Percentiles rank a stretch among this genome's conserved stretches.
These are phyloP conservation scores for Metschnikowia santaceciliae DNA, from an alignment of 805 yeast genomes.

Conservation along the genomic window DNA sequence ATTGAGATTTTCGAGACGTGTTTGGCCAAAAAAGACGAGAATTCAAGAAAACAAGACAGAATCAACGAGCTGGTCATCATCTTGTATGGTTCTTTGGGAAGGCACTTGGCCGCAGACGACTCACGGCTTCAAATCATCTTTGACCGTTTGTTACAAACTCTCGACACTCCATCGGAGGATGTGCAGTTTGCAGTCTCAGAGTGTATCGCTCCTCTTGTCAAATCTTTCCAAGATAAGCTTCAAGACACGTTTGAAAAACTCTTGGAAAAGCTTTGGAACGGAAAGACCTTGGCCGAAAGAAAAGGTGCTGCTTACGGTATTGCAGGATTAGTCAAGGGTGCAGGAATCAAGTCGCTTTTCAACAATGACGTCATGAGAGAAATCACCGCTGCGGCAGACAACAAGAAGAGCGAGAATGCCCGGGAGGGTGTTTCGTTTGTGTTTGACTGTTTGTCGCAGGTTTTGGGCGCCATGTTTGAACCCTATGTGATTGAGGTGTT, in stretches of 20 bases:
- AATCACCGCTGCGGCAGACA: slow-evolving; percentile 80
- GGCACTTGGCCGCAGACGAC: slow-evolving; percentile 70
- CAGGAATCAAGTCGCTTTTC: slow-evolving; percentile 74
- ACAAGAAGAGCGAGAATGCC: slow-evolving; percentile 64
- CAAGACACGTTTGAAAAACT: slow-evolving; percentile 54
- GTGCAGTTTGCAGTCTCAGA: slow-evolving; percentile 86
- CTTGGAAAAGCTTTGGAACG: slow-evolving; percentile 56
- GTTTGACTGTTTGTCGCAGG: slow-evolving; percentile 76
- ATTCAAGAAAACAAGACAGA: slow-evolving; percentile 49
- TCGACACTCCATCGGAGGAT: slow-evolving; percentile 83
- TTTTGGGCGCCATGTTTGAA: slow-evolving; percentile 76
- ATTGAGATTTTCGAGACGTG: slow-evolving; percentile 78
- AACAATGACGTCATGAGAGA: slow-evolving; percentile 74
- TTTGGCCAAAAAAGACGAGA: slow-evolving; percentile 47
- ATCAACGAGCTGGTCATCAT: slow-evolving; percentile 80
- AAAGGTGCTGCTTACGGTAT: slow-evolving; percentile 96
- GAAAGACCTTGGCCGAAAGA: slow-evolving; percentile 48
- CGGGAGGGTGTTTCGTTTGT: slow-evolving; percentile 88
- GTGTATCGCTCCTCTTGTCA: slow-evolving; percentile 80
- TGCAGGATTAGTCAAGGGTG: slow-evolving; percentile 89
- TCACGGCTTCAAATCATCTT: slow-evolving; percentile 61
- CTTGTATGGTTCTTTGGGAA: slow-evolving; percentile 86
- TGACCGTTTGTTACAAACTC: slow-evolving; percentile 64
- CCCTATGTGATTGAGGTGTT: slow-evolving; percentile 89
- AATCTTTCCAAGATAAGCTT: slow-evolving; percentile 47